Base-by-base conservation (phyloP, 306 rosid species). In the Amphicarpaea edgeworthii region DNA sequence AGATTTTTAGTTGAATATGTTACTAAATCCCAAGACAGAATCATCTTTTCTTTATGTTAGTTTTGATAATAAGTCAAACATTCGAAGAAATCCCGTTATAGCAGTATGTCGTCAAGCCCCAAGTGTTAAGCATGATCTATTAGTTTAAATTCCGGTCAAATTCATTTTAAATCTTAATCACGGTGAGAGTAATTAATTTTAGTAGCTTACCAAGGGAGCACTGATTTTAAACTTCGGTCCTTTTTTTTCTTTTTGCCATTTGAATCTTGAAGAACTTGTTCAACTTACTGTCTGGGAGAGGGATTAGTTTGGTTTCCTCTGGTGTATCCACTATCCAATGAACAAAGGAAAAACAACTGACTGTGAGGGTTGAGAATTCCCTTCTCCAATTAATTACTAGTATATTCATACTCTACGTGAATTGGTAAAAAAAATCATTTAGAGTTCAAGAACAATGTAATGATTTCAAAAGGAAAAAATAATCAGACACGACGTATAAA, bases 11-110 rank as follows among this genome's bases (percentile, higher is more conserved):
- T 41, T 64, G 72, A 78, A 65, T 41, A 6, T 82, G 88, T 77
- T 79, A 75, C 85, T 70, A 58, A 41, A 78, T 83, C 41, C 64
- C 65, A 59, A 72, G 86, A 76, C 75, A 73, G 40, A 7, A 34
- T 6, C 40, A 34, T 34, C 40, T 34, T 28, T 24, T 66, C 46
- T 53, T 32, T 7, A 20, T 72, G 43, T 68, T 82, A 63, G 47
- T 68, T 10, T 75, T 79, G 26, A 24, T 20, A 7, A 26, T 38
- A 32, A 64, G 75, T 76, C 84, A 81, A 57, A 58, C 57, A 24
- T 42, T 1, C 5, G 0, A 70, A 67, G 71, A 46, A 47, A 62
- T 19, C 26, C 23, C 37, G 55, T 47, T 69, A 5, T 3, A 16
- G 57, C 20, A 28, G 46, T 16, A 24, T 46, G 28, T 54, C 69